Base-by-base conservation (phyloP, 2,329 filamentous ascomycete species). In the Cercospora zeina region DNA sequence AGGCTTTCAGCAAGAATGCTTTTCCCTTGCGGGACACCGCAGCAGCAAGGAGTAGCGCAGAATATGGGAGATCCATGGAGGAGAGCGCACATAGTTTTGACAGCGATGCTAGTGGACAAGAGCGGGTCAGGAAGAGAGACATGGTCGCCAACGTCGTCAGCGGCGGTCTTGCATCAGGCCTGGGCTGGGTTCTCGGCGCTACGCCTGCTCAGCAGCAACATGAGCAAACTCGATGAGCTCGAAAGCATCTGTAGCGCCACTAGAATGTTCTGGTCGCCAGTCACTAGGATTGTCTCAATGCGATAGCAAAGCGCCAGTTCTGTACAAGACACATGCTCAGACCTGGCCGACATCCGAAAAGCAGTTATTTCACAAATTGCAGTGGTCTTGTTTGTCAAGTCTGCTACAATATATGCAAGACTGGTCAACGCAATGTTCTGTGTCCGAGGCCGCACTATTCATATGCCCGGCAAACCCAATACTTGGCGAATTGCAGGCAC, bases 121-220 rank as follows among this genome's bases (percentile, higher is more conserved):
- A 80, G 62, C 77, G 80, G 61, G 80, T 84, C 37, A 83, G 90
- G 69, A 93, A 88, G 79, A 82, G 90, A 68, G 90, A 93, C 73
- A 87, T 87, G 76, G 84, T 88, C 53, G 85, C 85, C 62, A 87
- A 81, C 75, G 85, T 85, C 73, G 85, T 87, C 5, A 86, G 83
- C 11, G 85, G 84, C 2, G 84, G 84, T 6, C 72, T 88, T 70
- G 84, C 83, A 7, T 85, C 80, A 71, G 86, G 86, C 9, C 77
- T 88, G 69, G 86, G 86, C 8, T 88, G 86, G 86, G 83, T 88
- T 61, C 72, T 88, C 59, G 86, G 86, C 72, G 74, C 73, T n/a
- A 73, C 72, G 54, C 73, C 73, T 14, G 72, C 61, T 8, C 54
- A 51, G 45, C 56, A 60, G 19, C 42, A 59, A n/a, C 55, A 58